Base-by-base conservation (phyloP, 495 filamentous ascomycete genomes). In the Astrothelium subdiscretum region DNA sequence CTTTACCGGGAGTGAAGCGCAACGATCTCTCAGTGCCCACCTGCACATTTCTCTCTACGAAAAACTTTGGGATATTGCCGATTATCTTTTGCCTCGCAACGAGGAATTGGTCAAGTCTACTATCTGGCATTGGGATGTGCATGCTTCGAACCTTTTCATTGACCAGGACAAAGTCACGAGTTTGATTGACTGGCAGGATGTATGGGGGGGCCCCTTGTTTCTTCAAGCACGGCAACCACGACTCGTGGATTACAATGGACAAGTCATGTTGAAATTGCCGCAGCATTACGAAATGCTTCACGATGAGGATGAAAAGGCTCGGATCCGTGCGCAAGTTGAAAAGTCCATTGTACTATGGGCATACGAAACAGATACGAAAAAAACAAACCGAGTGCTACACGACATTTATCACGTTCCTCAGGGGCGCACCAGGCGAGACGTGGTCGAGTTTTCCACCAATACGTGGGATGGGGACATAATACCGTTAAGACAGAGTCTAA, bases 141-240 rank as follows among this genome's bases (percentile, higher is more conserved):
- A 62, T 15, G 44, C 40, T 52, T 18, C 40, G 26, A 58, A 62
- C 26, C 13, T 62, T 12, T 62, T 62, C 29, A 27, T 62, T 32
- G 6, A 18, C 20, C 13, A 29, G 11, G 44, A 58, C 27, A 31
- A 11, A 31, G 31, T 58, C 18, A 62, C 40, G 4, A 54, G 44
- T 43, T 26, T 62, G 10, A 62, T 62, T 32, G 60, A 62, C 32
- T 59, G 60, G 60, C 60, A 62, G 44, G 60, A 40, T 27, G 27
- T 26, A 8, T 51, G 40, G 38, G 43, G 24, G 5, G 38, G 38
- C 1, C 43, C 60, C 8, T 26, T 62, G 18, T 62, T 62, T 38
- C 60, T 62, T 18, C 60, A 62, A 62, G 60, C 44, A 26, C 59
- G 59, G n/a, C 40, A 62, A 18, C 59, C 59, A 13, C 59, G 59